Conservation (phyloP, 441 rosid genomes). For the Croton setiger region DNA sequence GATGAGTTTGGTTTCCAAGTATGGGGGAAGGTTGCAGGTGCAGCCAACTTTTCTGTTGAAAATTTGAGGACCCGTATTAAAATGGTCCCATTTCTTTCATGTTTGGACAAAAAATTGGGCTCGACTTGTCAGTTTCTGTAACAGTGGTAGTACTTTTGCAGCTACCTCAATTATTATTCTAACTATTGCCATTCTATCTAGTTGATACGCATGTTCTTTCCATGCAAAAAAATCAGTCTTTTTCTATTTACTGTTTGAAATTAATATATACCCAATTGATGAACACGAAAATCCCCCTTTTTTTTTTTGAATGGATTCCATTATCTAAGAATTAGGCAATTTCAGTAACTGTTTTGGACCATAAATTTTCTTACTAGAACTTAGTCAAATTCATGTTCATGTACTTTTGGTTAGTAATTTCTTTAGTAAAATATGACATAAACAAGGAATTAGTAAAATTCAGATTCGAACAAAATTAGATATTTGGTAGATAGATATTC, state of each 20-base stretch:
- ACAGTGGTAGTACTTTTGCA: conserved; percentile 19
- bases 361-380: no score
- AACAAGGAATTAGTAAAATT: no score
- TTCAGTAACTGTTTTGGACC: no score
- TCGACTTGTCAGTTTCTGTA: conserved; percentile 24
- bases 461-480: no score
- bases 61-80: background rate
- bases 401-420: no score
- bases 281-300: background rate
- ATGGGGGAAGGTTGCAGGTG: no score
- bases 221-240: conserved; percentile 23
- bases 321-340: background rate
- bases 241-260: conserved; percentile 6
- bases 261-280: background rate
- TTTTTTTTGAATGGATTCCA: no score
- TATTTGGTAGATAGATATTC: background rate
- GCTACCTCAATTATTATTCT: conserved; percentile 6
- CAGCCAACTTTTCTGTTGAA: background rate
- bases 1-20: background rate
- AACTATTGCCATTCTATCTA: background rate
- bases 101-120: conserved; percentile 17
- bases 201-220: conserved; percentile 6
- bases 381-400: no score
- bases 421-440: no score
- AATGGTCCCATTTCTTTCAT: conserved; percentile 9